Conservation (phyloP, 345 rosid species). For the Boechera divaricarpa region DNA sequence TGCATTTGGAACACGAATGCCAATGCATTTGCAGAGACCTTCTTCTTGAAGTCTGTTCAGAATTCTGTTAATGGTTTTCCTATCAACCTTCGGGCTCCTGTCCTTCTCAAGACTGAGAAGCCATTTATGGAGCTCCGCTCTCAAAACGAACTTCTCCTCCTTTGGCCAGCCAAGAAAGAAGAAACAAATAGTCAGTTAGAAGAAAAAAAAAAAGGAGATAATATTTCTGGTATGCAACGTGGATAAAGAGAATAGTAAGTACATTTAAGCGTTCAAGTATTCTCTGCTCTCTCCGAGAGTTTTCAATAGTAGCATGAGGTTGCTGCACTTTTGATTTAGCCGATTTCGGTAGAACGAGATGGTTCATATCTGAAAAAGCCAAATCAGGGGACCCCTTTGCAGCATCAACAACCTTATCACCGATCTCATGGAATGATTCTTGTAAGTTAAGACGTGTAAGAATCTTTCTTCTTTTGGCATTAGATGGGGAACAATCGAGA, state of each 20-base stretch:
- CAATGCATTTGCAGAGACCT: conserved; percentile 76
- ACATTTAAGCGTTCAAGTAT: conserved; percentile 81
- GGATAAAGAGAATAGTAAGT: conserved; percentile 27
- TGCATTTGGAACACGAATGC: conserved; percentile 69
- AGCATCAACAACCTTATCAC: conserved; percentile 44
- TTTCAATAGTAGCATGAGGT: conserved; percentile 62
- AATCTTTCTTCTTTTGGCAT: conserved; percentile 44
- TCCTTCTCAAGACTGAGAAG: conserved; percentile 83
- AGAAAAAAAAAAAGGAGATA: not conserved
- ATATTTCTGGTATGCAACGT: not conserved
- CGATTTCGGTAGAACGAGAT: conserved; percentile 42
- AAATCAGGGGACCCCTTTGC: conserved; percentile 49
- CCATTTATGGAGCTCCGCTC: conserved; percentile 80
- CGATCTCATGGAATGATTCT: conserved; percentile 46
- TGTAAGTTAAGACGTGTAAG: conserved; percentile 47
- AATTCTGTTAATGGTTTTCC: conserved; percentile 78
- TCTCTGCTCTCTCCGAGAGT: conserved; percentile 78
- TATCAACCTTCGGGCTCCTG: conserved; percentile 71
- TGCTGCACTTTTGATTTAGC: conserved; percentile 51
- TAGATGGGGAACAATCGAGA: conserved; percentile 43
- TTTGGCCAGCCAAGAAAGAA: conserved; percentile 44
- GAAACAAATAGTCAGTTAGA: conserved; percentile 24
- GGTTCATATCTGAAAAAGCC: conserved; percentile 46
- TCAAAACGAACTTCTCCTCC: conserved; percentile 81
- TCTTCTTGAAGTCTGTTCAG: conserved; percentile 77